Conservation (phyloP, 2,329 filamentous ascomycete species). For the Trichoderma citrinoviride region DNA sequence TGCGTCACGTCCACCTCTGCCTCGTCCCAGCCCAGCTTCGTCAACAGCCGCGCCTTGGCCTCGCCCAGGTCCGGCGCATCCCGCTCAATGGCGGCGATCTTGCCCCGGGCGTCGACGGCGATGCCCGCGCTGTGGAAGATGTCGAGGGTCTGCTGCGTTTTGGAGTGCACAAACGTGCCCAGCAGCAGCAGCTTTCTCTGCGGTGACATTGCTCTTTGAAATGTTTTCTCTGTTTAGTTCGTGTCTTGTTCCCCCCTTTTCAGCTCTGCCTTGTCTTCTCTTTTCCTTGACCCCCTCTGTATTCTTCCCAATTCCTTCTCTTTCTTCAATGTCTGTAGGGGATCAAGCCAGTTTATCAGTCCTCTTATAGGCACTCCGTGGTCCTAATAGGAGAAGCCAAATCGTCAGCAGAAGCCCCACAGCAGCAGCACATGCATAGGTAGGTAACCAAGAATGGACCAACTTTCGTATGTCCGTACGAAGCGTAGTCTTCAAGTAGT, state of each 20-base stretch:
- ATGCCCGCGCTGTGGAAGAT: conserved; percentile 51
- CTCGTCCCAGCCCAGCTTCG: conserved; percentile 46
- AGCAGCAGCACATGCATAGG: no score
- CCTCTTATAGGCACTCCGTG: no score
- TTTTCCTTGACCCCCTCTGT: not conserved
- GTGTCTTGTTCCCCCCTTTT: not conserved
- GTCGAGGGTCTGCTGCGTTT: conserved; percentile 46
- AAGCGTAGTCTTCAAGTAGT: no score
- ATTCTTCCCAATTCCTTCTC: not conserved
- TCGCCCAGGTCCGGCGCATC: conserved; percentile 34
- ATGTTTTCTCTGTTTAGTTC: not conserved
- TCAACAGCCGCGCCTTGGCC: conserved; percentile 36
- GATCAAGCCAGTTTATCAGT: not conserved
- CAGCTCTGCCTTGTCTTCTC: not conserved
- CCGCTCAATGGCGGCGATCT: conserved; percentile 49
- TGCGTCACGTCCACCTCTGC: conserved; percentile 39
- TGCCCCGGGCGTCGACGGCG: conserved; percentile 49
- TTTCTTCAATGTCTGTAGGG: not conserved
- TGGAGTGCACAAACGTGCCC: conserved; percentile 56
- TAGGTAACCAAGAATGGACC: no score
- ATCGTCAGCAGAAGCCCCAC: no score
- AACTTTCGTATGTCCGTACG: no score
- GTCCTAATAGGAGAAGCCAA: no score
- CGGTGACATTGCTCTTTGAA: conserved; percentile 23
- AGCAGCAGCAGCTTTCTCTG: conserved; percentile 47